Evolutionary conservation across 129 eudicot genomes (phyloP).

Genomic region (Pulicaria dysenterica): DNA sequence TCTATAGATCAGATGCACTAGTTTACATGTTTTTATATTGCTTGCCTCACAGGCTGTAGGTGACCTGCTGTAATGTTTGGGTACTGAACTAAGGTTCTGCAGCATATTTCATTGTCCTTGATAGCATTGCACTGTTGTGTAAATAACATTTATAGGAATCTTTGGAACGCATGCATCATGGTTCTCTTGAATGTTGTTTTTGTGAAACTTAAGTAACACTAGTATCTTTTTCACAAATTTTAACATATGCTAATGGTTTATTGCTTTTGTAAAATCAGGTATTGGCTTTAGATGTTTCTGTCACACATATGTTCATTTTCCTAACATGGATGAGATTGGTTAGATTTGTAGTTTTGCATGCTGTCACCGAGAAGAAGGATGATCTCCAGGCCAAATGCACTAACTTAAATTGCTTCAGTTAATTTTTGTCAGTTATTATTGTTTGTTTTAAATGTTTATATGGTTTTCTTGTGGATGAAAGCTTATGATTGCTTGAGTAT

Average conservation of each 20-base stretch:
- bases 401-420: background rate
- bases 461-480: background rate
- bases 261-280: too few species aligned
- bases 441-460: conserved; percentile 8
- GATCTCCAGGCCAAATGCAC: background rate
- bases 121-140: background rate
- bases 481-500: background rate
- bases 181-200: background rate
- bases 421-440: background rate
- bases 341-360: background rate
- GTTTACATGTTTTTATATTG: background rate
- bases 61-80: background rate
- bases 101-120: background rate
- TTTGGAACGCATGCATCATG: background rate
- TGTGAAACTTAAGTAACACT: background rate
- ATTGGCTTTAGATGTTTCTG: background rate
- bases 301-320: background rate
- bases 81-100: background rate
- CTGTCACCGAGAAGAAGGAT: background rate
- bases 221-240: background rate
- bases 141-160: background rate
- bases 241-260: background rate
- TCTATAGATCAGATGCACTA: background rate
- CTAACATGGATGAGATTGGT: background rate
- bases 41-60: too few species aligned